Percentiles rank a stretch among this genome's conserved stretches.
Evolutionary conservation across 2,329 filamentous ascomycete genomes (phyloP).

Genomic region (Fusarium incarnatum): DNA sequence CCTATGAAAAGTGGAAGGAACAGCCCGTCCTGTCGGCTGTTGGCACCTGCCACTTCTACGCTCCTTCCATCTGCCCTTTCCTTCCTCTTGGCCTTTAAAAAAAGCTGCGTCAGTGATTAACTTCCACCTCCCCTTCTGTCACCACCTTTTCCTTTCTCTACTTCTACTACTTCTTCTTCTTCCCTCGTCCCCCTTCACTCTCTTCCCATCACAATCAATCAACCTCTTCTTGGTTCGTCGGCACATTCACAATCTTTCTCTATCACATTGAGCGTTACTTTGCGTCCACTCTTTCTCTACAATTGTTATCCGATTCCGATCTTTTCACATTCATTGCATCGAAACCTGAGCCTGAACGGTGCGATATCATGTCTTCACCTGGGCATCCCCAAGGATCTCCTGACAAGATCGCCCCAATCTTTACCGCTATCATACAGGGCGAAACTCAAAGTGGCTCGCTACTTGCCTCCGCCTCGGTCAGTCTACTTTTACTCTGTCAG

Average conservation of each 20-base stretch:
- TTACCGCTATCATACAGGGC: slow-evolving; percentile 34
- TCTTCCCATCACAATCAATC: slow-evolving; percentile 22
- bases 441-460: slow-evolving; percentile 38
- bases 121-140: slow-evolving; percentile 35
- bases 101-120: slow-evolving; percentile 46
- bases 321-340: slow-evolving; percentile 12
- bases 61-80: slow-evolving; percentile 42
- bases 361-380: slow-evolving; percentile 48
- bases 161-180: slow-evolving; percentile 20
- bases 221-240: slow-evolving; percentile 36
- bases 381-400: slow-evolving; percentile 47
- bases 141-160: slow-evolving; percentile 27
- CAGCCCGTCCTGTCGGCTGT: slow-evolving; percentile 30
- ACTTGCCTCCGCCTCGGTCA: slow-evolving; percentile 11
- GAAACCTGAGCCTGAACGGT: slow-evolving; percentile 6
- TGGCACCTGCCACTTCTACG: slow-evolving; percentile 25
- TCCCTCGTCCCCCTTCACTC: slow-evolving; percentile 18
- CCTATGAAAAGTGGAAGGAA: slow-evolving; percentile 16
- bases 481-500: slow-evolving; percentile 34
- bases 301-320: slow-evolving; percentile 31
- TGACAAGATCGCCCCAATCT: slow-evolving; percentile 38
- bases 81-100: slow-evolving; percentile 38
- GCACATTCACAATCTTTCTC: slow-evolving; percentile 47
- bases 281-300: slow-evolving; percentile 46
- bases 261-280: slow-evolving; percentile 46